Conservation (phyloP, 768 basidiomycete genomes). For the Leccinellum rugosiceps region DNA sequence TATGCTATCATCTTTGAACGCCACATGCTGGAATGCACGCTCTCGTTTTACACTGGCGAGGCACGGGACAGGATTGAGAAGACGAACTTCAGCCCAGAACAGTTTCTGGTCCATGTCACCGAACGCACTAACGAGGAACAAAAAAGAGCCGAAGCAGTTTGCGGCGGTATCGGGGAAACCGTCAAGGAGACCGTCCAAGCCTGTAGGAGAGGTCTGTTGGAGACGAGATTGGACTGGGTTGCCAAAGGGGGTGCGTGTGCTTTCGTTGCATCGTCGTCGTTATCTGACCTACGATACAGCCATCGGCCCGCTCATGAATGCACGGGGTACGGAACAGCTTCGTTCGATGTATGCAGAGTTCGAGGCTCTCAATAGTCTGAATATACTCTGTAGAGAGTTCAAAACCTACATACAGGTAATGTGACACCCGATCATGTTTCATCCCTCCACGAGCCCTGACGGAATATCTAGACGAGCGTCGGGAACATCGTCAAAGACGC, state of each 20-base stretch:
- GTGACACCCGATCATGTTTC: not conserved
- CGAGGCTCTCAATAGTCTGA: constrained; percentile 50
- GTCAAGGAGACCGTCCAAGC: constrained; percentile 49
- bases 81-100: constrained; percentile 37
- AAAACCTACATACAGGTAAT: constrained; percentile 56
- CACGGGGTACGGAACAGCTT: constrained; percentile 42
- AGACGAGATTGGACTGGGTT: constrained; percentile 42
- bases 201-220: constrained; percentile 52
- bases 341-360: constrained; percentile 60
- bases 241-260: constrained; percentile 36
- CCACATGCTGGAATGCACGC: constrained; percentile 48
- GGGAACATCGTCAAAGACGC: constrained; percentile 62
- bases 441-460: not conserved
- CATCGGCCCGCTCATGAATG: constrained; percentile 49
- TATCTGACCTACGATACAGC: constrained; percentile 35
- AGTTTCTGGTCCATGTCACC: constrained; percentile 51
- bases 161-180: constrained; percentile 44
- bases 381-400: constrained; percentile 58
- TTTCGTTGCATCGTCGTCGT: constrained; percentile 32
- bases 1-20: constrained; percentile 57
- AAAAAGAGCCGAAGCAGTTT: constrained; percentile 47
- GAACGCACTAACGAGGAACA: constrained; percentile 54
- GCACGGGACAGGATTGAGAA: constrained; percentile 38
- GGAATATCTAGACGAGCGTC: constrained; percentile 48
- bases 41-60: constrained; percentile 52